These are phyloP conservation scores for Coniella lustricola DNA, from an alignment of 2,329 filamentous ascomycete species.

Conservation along the genomic window DNA sequence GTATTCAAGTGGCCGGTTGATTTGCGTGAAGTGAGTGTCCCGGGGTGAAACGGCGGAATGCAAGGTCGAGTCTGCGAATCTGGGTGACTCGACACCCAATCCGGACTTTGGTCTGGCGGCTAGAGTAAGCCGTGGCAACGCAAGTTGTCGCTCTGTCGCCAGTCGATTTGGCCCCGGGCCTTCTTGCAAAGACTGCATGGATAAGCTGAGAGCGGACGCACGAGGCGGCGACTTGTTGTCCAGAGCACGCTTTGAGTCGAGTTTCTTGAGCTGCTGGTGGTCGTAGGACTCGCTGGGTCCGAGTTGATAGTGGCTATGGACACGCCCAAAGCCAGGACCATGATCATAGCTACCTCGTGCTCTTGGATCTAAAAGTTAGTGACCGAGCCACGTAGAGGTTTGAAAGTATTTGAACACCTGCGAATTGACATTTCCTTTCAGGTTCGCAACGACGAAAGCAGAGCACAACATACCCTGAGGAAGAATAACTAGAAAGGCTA, in stretches of 20 bases:
- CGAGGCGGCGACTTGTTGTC: constrained; percentile 38
- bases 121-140: constrained; percentile 39
- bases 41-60: constrained; percentile 43
- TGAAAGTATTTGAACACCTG: too few species aligned
- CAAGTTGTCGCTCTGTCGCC: constrained; percentile 30
- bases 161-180: constrained; percentile 28
- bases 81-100: constrained; percentile 37
- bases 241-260: constrained; percentile 40
- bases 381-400: too few species aligned
- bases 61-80: constrained; percentile 38
- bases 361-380: constrained; percentile 21
- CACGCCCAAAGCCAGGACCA: constrained; percentile 35
- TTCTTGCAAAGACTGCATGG: constrained; percentile 12
- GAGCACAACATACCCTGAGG: constrained; percentile 11
- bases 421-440: too few species aligned
- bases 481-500: constrained; percentile 15
- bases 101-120: constrained; percentile 36
- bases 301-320: constrained; percentile 43
- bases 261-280: constrained; percentile 46
- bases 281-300: constrained; percentile 38
- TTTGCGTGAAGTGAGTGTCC: constrained; percentile 34
- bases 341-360: constrained; percentile 33
- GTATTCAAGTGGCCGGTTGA: constrained; percentile 29
- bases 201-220: constrained; percentile 36
- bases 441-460: too few species aligned